Base-by-base conservation (phyloP, 2,329 filamentous ascomycete species). In the Fusarium albosuccineum region DNA sequence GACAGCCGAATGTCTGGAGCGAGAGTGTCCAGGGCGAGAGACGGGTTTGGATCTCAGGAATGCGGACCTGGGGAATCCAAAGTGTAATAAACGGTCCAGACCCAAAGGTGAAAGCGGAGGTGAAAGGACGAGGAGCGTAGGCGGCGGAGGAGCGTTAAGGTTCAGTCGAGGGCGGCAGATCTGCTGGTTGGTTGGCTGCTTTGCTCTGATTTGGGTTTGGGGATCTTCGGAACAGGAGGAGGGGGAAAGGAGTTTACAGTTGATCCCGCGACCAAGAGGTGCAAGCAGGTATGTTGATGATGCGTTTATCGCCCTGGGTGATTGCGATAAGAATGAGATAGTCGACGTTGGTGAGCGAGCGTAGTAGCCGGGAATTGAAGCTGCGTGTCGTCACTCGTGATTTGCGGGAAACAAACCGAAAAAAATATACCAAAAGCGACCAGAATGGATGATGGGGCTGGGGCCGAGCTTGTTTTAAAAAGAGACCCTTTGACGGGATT, bases 71-170 rank as follows among this genome's bases (percentile, higher is more conserved):
- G 64, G 70, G 64, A 42, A 45, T 55, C 44, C 56, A 68, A 72
- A 71, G 70, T 68, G 57, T 72, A 71, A 66, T 67, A 51, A 69
- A 66, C 61, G 68, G 70, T 68, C 70, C 61, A 68, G 66, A 57
- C 66, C 63, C 55, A 49, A 68, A 60, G 22, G 51, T 57, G 59
- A 69, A 60, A 67, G 67, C 66, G 56, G 63, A 66, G 44, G 53
- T 59, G 44, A 45, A 68, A 56, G 57, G 61, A 46, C 46, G 46
- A 68, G 40, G 39, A 55, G 66, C 46, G 46, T 66, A 57, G 62
- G 54, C 42, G 29, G 40, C 50, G 51, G 62, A 63, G 58, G 45
- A 69, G 66, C 66, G 66, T 58, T 68, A 69, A 69, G 62, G 52
- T 57, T 46, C 53, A 57, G 62, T 69, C 62, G 42, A 69, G 54